Evolutionary conservation across 2,329 filamentous ascomycete genomes (phyloP), one percentile per base, ranked within the genome.

Genomic region (Fusarium robinianum): DNA sequence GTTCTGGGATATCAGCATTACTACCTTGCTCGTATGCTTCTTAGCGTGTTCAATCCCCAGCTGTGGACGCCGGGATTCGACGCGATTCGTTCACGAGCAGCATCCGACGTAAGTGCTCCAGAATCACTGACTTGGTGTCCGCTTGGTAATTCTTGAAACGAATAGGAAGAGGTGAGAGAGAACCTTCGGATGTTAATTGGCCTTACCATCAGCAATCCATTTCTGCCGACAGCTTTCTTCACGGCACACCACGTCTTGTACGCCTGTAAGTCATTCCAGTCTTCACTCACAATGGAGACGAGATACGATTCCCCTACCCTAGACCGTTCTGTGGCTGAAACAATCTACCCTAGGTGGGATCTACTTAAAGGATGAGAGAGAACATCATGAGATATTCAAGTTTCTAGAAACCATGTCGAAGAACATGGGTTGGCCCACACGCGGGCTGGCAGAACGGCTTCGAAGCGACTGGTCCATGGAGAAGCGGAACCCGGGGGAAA

Each of bases 1-100:
- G 67, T 67, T 2, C 65, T 67, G 3, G 72, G 66, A 0, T 58
- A 70, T 30, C 68, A 72, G 40, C 68, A 73, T 46, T 70, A 68
- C 32, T 65, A 70, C 36, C 61, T 73, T 8, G 58, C 68, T 0
- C 58, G 63, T 8, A 72, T 74, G 18, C 53, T 74, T 6, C 63
- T 65, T 1, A 61, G 60, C 2, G 67, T 71, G 5, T 69, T 73
- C 30, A 64, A 73, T 26, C 71, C 72, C 0, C 49, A 54, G 4
- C 31, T 57, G 2, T 62, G 57, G 31, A 53, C 50, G 12, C 57
- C 59, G 2, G 53, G 59, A 8, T 51, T 62, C 2, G 52, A 57
- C 2, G 55, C 59, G 1, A 61, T 62, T 19, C 40, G 51, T 1
- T 22, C 26, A 10, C 52, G 60, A 22, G 40, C 43, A 7, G 18